These are phyloP conservation scores for Clarireedia homoeocarpa DNA, from an alignment of 2,329 filamentous ascomycete genomes.

Conservation along the genomic window DNA sequence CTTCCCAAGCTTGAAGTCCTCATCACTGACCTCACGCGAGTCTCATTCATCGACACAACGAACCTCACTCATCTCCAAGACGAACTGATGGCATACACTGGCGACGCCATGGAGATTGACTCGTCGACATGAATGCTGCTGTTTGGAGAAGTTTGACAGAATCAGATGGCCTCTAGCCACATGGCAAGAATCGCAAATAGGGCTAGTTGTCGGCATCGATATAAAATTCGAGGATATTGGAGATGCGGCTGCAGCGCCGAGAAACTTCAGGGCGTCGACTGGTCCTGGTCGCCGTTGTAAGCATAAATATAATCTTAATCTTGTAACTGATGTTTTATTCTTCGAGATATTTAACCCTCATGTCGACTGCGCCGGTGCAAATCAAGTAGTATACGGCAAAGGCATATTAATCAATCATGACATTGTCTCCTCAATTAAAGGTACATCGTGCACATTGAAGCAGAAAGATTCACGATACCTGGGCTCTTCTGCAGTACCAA, in stretches of 20 bases:
- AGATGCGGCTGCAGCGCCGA: neutral
- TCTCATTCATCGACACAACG: slow-evolving; percentile 15
- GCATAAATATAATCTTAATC: too few relatives aligned
- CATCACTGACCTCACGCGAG: slow-evolving; percentile 14
- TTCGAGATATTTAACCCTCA: too few relatives aligned
- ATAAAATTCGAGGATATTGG: slow-evolving; percentile 1
- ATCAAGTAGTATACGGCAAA: too few relatives aligned
- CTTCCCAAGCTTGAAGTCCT: slow-evolving; percentile 13
- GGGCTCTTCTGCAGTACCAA: too few relatives aligned
- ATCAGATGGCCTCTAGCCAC: neutral
- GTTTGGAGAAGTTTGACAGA: slow-evolving; percentile 14
- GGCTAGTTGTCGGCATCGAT: neutral
- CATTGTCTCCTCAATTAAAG: too few relatives aligned
- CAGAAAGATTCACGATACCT: neutral
- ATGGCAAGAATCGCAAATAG: slow-evolving; percentile 5
- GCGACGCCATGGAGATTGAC: slow-evolving; percentile 15
- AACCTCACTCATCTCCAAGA: slow-evolving; percentile 11
- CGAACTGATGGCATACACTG: slow-evolving; percentile 11
- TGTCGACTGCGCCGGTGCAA: too few relatives aligned
- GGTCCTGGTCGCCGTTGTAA: too few relatives aligned
- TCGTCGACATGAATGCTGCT: slow-evolving; percentile 15
- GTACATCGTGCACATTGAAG: neutral
- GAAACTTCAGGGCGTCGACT: neutral
- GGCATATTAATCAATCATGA: too few relatives aligned
- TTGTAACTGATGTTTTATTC: too few relatives aligned